A percentile compares a stretch with the other conserved stretches of the same genome.
These are phyloP conservation scores for Akanthomyces lecanii DNA, from an alignment of 2,329 filamentous ascomycete species.

Conservation along the genomic window DNA sequence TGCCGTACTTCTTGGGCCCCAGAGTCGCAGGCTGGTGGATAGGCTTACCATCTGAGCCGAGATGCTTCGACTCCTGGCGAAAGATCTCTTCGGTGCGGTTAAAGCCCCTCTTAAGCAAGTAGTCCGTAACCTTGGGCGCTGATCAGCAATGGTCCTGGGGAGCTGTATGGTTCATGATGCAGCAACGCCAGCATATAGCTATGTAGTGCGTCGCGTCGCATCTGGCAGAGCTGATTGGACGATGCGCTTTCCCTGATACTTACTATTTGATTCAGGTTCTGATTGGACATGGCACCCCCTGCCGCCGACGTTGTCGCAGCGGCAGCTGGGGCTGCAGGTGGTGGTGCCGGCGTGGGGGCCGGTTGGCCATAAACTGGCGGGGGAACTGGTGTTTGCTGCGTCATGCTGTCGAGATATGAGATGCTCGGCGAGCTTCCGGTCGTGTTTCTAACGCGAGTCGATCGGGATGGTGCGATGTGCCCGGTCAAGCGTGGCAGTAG, in stretches of 20 bases:
- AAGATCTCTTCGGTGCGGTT: slow-evolving; percentile 89
- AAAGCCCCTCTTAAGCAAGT: slow-evolving; percentile 92
- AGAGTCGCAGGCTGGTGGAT: slow-evolving; percentile 64
- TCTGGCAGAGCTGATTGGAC: slow-evolving; percentile 21
- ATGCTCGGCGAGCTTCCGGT: neutral
- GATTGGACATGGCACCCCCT: slow-evolving; percentile 61
- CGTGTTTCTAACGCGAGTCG: neutral
- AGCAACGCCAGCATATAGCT: too few species aligned
- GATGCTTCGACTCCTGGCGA: slow-evolving; percentile 79
- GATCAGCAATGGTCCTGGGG: slow-evolving; percentile 18
- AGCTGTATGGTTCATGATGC: neutral
- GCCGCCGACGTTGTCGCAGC: slow-evolving; percentile 31
- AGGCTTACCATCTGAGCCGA: slow-evolving; percentile 76
- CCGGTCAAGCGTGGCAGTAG: neutral
- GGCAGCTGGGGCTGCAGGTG: slow-evolving; percentile 24
- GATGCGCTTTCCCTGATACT: slow-evolving; percentile 36
- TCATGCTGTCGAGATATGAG: neutral
- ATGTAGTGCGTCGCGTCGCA: neutral
- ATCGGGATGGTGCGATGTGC: neutral
- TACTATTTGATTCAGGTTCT: slow-evolving; percentile 95
- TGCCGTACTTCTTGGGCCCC: slow-evolving; percentile 72
- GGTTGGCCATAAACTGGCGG: slow-evolving; percentile 25
- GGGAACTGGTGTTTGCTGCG: slow-evolving; percentile 13
- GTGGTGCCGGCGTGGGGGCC: slow-evolving; percentile 30
- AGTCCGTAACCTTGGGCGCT: slow-evolving; percentile 69